Evolutionary conservation across 164 flowering plant species (phyloP).

Genomic region (Kalanchoe fedtschenkoi): DNA sequence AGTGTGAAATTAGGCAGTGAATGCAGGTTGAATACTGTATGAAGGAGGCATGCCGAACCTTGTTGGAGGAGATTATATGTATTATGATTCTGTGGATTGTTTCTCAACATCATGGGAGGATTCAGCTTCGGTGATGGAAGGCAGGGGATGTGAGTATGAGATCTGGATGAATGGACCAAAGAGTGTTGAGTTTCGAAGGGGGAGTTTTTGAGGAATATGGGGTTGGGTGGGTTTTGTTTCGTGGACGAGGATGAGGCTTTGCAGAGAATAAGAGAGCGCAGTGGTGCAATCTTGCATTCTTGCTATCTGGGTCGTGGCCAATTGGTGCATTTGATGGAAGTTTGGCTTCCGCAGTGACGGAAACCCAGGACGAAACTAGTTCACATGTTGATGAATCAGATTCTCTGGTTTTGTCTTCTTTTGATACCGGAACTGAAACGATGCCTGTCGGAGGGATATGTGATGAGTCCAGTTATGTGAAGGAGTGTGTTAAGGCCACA

Average conservation of each 20-base stretch:
- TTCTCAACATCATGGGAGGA: slow-evolving; percentile 33
- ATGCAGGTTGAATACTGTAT: slow-evolving; percentile 29
- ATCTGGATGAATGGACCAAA: slow-evolving; percentile 53
- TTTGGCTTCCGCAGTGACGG: slow-evolving; percentile 17
- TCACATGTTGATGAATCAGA: slow-evolving; percentile 19
- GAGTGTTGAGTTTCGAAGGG: slow-evolving; percentile 49
- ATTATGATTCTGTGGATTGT: slow-evolving; percentile 51
- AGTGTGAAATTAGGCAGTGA: slow-evolving; percentile 8
- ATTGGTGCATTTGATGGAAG: slow-evolving; percentile 9
- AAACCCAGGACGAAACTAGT: slow-evolving; percentile 17
- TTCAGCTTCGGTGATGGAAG: slow-evolving; percentile 15
- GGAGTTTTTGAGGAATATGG: slow-evolving; percentile 33
- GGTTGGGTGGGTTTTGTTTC: slow-evolving; percentile 28
- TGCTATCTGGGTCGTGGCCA: slow-evolving; percentile 17
- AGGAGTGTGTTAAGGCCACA: too few species aligned
- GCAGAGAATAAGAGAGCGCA: slow-evolving; percentile 32
- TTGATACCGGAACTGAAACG: too few species aligned
- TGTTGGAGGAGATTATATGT: slow-evolving; percentile 33
- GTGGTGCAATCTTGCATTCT: slow-evolving; percentile 33
- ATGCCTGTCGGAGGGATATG: background rate
- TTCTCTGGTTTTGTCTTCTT: slow-evolving; percentile 5
- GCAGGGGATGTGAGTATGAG: slow-evolving; percentile 24
- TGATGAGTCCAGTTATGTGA: slow-evolving; percentile 9
- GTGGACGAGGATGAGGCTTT: slow-evolving; percentile 6
- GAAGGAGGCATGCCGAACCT: slow-evolving; percentile 28